These are phyloP conservation scores for Vitis vinifera DNA, from an alignment of 164 flowering plant genomes.

Conservation along the genomic window DNA sequence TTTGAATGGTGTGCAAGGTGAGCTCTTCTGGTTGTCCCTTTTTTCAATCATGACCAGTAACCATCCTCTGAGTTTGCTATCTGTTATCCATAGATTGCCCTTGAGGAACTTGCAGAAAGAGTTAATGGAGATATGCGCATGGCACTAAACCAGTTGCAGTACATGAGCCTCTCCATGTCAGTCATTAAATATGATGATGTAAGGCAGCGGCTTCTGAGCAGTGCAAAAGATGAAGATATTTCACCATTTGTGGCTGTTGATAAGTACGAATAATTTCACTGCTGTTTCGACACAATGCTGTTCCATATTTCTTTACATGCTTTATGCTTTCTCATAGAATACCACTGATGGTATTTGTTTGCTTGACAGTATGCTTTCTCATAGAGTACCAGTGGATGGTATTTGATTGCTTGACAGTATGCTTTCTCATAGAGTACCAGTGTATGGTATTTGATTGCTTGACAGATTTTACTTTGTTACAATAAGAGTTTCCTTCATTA, in stretches of 20 bases:
- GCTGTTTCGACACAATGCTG: too few species aligned
- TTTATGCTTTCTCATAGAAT: too few species aligned
- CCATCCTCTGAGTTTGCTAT: neutral
- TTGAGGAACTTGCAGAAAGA: conserved; percentile 95
- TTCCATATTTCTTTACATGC: too few species aligned
- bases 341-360: too few species aligned
- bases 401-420: too few species aligned
- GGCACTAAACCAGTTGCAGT: conserved; percentile 92
- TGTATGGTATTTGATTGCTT: too few species aligned
- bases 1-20: neutral
- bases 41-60: neutral
- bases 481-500: too few species aligned
- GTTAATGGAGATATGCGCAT: conserved; percentile 96
- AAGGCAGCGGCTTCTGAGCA: conserved; percentile 79
- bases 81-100: conserved; percentile 63
- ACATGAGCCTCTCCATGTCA: conserved; percentile 90
- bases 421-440: too few species aligned
- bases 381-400: too few species aligned
- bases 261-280: conserved; percentile 51
- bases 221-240: conserved; percentile 95
- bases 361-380: too few species aligned
- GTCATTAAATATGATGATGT: conserved; percentile 85
- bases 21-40: neutral
- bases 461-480: too few species aligned
- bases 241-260: conserved; percentile 99